These are phyloP conservation scores for Pycnococcus provasolii DNA, from an alignment of 139 green algal species.

Conservation along the genomic window DNA sequence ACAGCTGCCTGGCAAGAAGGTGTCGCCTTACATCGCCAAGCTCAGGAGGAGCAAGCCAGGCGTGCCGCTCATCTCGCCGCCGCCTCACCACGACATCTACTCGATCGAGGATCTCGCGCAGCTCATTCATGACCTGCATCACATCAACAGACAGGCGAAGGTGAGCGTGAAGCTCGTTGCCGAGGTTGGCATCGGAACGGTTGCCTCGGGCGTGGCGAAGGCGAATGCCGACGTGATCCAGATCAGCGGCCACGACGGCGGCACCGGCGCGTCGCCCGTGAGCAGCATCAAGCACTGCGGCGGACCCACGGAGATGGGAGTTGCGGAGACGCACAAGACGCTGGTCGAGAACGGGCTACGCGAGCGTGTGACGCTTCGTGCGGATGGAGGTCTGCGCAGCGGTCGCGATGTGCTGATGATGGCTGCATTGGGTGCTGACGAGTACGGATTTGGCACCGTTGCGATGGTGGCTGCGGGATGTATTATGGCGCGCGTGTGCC, in stretches of 20 bases:
- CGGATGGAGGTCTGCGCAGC: slow-evolving; percentile 84
- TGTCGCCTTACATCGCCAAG: slow-evolving; percentile 87
- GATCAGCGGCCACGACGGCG: slow-evolving; percentile 90
- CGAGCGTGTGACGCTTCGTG: slow-evolving; percentile 82
- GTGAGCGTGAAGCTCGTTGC: slow-evolving; percentile 97
- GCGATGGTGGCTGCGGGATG: slow-evolving; percentile 98
- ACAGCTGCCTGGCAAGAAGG: slow-evolving; percentile 74
- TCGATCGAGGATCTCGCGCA: slow-evolving; percentile 99
- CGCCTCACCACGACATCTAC: slow-evolving; percentile 99
- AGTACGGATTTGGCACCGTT: slow-evolving; percentile 90
- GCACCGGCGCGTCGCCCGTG: slow-evolving; percentile 90
- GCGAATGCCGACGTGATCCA: slow-evolving; percentile 96
- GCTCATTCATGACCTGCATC: slow-evolving; percentile 93
- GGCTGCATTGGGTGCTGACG: slow-evolving; percentile 83
- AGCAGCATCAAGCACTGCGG: slow-evolving; percentile 96
- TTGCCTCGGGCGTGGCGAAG: slow-evolving; percentile 92
- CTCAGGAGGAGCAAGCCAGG: slow-evolving; percentile 91
- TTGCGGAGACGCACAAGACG: slow-evolving; percentile 70
- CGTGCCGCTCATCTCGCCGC: slow-evolving; percentile 94
- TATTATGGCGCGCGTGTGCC: slow-evolving; percentile 99
- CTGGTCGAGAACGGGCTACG: slow-evolving; percentile 83
- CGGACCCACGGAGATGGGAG: slow-evolving; percentile 93
- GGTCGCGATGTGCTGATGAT: slow-evolving; percentile 81
- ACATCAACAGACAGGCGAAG: slow-evolving; percentile 62
- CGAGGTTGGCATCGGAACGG: slow-evolving; percentile 93